These are phyloP conservation scores for Fusarium burgessii DNA, from an alignment of 2,329 filamentous ascomycete species.

Conservation along the genomic window DNA sequence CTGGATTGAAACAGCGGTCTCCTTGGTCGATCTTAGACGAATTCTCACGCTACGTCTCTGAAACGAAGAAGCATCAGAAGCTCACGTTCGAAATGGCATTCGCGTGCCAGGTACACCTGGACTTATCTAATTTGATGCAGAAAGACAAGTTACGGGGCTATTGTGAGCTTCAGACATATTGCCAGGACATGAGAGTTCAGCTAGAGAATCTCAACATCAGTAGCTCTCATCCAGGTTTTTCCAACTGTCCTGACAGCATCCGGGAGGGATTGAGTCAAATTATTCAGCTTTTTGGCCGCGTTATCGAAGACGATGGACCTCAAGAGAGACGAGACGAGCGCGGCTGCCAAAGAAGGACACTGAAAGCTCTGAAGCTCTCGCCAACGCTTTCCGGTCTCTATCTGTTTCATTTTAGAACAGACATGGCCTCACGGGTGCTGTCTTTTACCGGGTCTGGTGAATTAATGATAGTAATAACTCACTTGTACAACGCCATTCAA, in stretches of 20 bases:
- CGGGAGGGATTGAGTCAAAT: not conserved
- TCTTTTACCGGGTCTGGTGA: no score
- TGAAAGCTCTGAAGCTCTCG: not conserved
- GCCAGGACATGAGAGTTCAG: not conserved
- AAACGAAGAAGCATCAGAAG: not conserved
- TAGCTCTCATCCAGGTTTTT: not conserved
- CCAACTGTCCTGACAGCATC: not conserved
- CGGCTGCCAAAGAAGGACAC: no score
- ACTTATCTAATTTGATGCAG: not conserved
- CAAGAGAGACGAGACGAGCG: not conserved
- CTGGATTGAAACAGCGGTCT: not conserved
- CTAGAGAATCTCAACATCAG: not conserved
- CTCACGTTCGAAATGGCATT: not conserved
- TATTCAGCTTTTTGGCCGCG: not conserved
- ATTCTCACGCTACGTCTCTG: not conserved
- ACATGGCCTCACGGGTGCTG: not conserved
- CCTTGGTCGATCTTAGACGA: not conserved
- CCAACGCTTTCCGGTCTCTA: not conserved
- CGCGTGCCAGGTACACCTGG: not conserved
- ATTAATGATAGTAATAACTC: not conserved
- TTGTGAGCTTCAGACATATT: not conserved
- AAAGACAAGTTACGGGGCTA: not conserved
- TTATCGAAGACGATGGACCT: no score
- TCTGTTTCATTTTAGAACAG: not conserved
- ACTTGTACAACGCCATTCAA: conserved; percentile 1